A percentile compares a stretch with the other conserved stretches of the same genome.
Evolutionary conservation across 2,329 filamentous ascomycete genomes (phyloP).

Genomic region (Colletotrichum truncatum): DNA sequence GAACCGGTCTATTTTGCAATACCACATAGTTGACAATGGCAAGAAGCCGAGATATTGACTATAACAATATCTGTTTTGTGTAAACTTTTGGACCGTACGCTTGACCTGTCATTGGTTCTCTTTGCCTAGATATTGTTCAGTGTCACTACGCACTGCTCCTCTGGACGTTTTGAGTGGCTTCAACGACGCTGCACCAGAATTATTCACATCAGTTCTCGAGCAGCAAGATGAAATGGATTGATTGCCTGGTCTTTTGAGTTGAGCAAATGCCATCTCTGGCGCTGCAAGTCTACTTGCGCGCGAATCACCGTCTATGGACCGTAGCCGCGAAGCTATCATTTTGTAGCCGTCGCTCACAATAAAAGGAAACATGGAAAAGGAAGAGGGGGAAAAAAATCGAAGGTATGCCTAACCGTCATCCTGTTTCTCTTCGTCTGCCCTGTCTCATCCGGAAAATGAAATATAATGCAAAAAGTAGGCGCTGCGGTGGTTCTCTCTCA

Average conservation of each 20-base stretch:
- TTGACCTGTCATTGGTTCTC: too few relatives aligned
- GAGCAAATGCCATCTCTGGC: background rate
- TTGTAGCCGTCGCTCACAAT: constrained; percentile 2
- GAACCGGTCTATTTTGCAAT: too few relatives aligned
- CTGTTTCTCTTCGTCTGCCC: background rate
- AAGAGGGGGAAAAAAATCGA: background rate
- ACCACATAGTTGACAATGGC: too few relatives aligned
- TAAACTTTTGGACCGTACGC: too few relatives aligned
- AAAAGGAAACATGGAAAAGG: background rate
- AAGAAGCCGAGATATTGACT: too few relatives aligned
- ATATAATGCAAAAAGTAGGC: constrained; percentile 6
- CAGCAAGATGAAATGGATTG: too few relatives aligned
- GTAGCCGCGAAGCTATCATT: constrained; percentile 12
- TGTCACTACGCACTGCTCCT: too few relatives aligned
- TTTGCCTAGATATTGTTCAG: too few relatives aligned
- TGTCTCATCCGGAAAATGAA: background rate
- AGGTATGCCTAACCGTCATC: background rate
- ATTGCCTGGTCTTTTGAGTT: background rate
- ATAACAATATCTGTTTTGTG: too few relatives aligned
- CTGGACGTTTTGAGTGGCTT: too few relatives aligned
- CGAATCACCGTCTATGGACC: background rate
- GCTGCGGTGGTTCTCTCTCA: background rate
- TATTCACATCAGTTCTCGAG: too few relatives aligned
- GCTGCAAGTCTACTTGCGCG: background rate
- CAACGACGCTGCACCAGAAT: too few relatives aligned